These are phyloP conservation scores for Colletotrichum tropicale DNA, from an alignment of 2,329 filamentous ascomycete species.

Conservation along the genomic window DNA sequence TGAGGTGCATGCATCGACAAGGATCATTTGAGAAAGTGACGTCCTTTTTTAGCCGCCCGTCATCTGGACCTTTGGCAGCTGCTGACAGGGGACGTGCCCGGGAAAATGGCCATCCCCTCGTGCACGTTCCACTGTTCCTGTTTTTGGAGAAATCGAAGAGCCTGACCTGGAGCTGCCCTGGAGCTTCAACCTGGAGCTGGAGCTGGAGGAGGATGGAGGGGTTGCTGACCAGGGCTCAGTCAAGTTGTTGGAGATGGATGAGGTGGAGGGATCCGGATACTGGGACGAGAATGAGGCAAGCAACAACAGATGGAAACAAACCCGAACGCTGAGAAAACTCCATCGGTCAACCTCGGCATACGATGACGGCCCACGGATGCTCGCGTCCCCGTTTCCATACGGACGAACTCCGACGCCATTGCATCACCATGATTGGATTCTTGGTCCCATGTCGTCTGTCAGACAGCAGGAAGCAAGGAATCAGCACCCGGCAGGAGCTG, in stretches of 20 bases:
- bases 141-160: not conserved
- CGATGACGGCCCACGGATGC: not conserved
- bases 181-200: not conserved
- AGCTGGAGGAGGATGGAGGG: not conserved
- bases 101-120: not conserved
- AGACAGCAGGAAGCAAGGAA: not conserved
- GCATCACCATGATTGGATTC: not conserved
- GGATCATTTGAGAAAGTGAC: not conserved
- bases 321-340: not conserved
- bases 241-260: not conserved
- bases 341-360: not conserved
- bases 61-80: constrained; percentile 10
- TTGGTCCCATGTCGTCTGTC: not conserved
- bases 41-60: constrained; percentile 14
- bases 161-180: not conserved
- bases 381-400: not conserved
- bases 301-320: not conserved
- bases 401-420: not conserved
- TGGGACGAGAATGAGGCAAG: constrained; percentile 5
- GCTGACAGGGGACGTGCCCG: constrained; percentile 8
- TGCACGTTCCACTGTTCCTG: not conserved
- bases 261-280: not conserved
- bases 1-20: not conserved
- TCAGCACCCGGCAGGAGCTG: not conserved
- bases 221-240: not conserved